Evolutionary conservation across 2,329 filamentous ascomycete species (phyloP).

Genomic region (Monosporascus sp.): DNA sequence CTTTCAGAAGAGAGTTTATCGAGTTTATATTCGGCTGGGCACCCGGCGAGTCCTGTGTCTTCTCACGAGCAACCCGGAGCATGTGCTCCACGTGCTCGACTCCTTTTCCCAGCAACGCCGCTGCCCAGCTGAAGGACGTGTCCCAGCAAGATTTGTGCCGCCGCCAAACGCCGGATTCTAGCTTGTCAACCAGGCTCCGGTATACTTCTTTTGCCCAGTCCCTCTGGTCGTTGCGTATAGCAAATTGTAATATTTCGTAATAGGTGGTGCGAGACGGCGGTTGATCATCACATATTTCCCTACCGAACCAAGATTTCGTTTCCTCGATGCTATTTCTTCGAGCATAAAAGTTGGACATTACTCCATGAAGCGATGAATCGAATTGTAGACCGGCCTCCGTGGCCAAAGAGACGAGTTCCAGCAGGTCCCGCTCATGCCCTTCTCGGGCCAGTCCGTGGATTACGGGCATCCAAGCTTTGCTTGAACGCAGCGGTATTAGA

Average conservation of each 20-base stretch:
- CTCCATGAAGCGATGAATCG: constrained; percentile 40
- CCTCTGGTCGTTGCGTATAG: constrained; percentile 51
- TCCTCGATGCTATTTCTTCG: constrained; percentile 49
- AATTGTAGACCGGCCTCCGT: constrained; percentile 40
- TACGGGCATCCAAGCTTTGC: constrained; percentile 42
- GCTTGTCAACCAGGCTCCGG: constrained; percentile 38
- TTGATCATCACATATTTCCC: constrained; percentile 37
- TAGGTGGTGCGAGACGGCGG: constrained; percentile 42
- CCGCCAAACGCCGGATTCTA: constrained; percentile 25
- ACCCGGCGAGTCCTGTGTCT: constrained; percentile 39
- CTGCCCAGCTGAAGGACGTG: constrained; percentile 68
- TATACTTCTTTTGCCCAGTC: constrained; percentile 60
- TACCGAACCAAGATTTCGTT: constrained; percentile 63
- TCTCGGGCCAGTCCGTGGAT: constrained; percentile 58
- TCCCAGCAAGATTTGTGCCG: constrained; percentile 60
- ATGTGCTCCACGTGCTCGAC: constrained; percentile 69
- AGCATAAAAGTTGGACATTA: constrained; percentile 60
- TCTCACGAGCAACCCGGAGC: constrained; percentile 59
- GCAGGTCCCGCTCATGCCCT: constrained; percentile 50
- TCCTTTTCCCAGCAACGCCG: constrained; percentile 61
- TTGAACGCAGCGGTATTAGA: constrained; percentile 24
- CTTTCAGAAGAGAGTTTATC: constrained; percentile 71
- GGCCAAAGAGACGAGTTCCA: constrained; percentile 49
- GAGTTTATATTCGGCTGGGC: constrained; percentile 60
- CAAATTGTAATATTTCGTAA: constrained; percentile 53